Conservation (phyloP, 208 protist species). For the Herpetomonas tarakana region DNA sequence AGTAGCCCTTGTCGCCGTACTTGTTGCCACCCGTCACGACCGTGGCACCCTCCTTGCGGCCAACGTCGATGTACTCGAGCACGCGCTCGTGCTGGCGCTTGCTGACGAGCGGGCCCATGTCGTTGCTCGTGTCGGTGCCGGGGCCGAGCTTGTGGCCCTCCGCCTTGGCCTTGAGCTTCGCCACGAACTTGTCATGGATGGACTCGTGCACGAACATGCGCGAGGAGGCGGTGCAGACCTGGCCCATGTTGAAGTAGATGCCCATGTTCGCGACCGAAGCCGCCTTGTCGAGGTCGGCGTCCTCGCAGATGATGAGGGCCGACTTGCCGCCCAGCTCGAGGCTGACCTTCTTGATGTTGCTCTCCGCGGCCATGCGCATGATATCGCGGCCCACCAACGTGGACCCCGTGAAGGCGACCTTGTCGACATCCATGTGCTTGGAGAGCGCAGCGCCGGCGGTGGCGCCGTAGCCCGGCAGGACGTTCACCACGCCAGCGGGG, state of each 20-base stretch:
- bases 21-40: slow-evolving; percentile 56
- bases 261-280: slow-evolving; percentile 48
- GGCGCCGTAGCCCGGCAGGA: slow-evolving; percentile 79
- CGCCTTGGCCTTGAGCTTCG: slow-evolving; percentile 38
- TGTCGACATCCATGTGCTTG: slow-evolving; percentile 80
- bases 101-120: slow-evolving; percentile 71
- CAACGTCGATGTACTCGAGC: slow-evolving; percentile 68
- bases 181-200: slow-evolving; percentile 80
- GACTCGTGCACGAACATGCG: slow-evolving; percentile 82
- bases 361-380: slow-evolving; percentile 48
- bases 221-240: slow-evolving; percentile 84
- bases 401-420: slow-evolving; percentile 90
- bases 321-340: slow-evolving; percentile 93
- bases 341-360: slow-evolving; percentile 79
- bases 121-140: slow-evolving; percentile 40
- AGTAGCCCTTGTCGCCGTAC: slow-evolving; percentile 67
- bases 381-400: slow-evolving; percentile 72
- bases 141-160: slow-evolving; percentile 55
- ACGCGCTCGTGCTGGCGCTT: slow-evolving; percentile 72
- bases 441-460: slow-evolving; percentile 64
- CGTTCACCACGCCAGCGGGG: slow-evolving; percentile 85
- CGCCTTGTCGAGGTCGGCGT: slow-evolving; percentile 76
- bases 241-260: slow-evolving; percentile 82
- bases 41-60: slow-evolving; percentile 71
- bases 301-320: slow-evolving; percentile 80